These are phyloP conservation scores for Fusarium floridanum DNA, from an alignment of 2,329 filamentous ascomycete genomes.

Conservation along the genomic window DNA sequence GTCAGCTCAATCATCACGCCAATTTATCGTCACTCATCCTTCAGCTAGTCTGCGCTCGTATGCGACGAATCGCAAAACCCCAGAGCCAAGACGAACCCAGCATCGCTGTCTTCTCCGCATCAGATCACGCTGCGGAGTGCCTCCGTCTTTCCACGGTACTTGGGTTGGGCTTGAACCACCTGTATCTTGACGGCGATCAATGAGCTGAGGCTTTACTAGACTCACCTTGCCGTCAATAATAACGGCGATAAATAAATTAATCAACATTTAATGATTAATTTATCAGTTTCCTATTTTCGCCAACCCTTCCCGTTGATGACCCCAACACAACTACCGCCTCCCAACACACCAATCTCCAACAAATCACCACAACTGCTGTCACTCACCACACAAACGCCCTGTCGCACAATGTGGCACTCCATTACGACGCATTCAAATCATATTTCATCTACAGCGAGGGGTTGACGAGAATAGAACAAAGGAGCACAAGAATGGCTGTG, in stretches of 20 bases:
- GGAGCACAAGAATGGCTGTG: conserved; percentile 20
- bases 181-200: not conserved
- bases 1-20: conserved; percentile 2
- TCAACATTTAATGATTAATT: conserved; percentile 11
- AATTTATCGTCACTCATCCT: conserved; percentile 11
- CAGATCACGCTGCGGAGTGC: not conserved
- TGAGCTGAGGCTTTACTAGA: not conserved
- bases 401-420: conserved; percentile 38
- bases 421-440: conserved; percentile 31
- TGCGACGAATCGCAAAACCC: conserved; percentile 1
- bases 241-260: not conserved
- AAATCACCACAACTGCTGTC: conserved; percentile 13
- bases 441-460: conserved; percentile 31
- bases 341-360: conserved; percentile 13
- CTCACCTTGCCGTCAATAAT: not conserved
- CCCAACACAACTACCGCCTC: conserved; percentile 14
- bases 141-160: not conserved
- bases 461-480: conserved; percentile 32
- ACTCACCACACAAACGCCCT: conserved; percentile 22
- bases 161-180: not conserved
- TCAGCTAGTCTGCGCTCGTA: not conserved
- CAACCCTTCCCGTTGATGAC: not conserved
- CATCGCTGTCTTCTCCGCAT: not conserved
- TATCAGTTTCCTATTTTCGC: conserved; percentile 6
- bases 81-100: not conserved